Evolutionary conservation across 345 rosid species (phyloP).

Genomic region (Gynandropsis gynandra): DNA sequence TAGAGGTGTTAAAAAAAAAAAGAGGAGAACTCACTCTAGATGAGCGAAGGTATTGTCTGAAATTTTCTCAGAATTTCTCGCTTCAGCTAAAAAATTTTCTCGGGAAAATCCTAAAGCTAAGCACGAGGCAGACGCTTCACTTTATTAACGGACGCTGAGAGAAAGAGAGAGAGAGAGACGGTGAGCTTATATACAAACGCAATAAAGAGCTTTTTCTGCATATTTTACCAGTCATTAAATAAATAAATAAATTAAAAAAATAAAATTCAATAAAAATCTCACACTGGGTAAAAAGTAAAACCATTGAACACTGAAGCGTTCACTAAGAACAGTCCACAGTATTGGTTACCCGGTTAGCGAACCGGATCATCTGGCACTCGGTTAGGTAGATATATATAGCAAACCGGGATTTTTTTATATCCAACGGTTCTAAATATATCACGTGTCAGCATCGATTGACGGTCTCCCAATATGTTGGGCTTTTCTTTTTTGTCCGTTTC

Average conservation of each 20-base stretch:
- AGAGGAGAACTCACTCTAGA: constrained; percentile 19
- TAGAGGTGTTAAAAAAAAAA: background rate
- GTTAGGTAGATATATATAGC: background rate
- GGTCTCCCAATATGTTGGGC: constrained; percentile 19
- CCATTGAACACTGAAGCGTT: constrained; percentile 10
- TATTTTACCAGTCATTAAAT: constrained; percentile 22
- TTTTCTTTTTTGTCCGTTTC: constrained; percentile 19
- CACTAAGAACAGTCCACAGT: background rate
- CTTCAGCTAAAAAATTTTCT: constrained; percentile 18
- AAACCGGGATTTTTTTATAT: constrained; percentile 20
- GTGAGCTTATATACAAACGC: constrained; percentile 17
- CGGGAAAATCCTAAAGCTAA: constrained; percentile 25
- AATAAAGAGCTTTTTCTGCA: background rate
- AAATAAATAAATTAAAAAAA: background rate
- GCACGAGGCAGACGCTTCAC: constrained; percentile 28
- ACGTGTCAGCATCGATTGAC: constrained; percentile 4
- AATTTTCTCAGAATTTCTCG: constrained; percentile 3
- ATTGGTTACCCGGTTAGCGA: constrained; percentile 21
- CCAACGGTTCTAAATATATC: constrained; percentile 12
- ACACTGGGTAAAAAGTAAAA: constrained; percentile 12
- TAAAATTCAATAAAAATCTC: background rate
- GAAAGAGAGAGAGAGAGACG: constrained; percentile 19
- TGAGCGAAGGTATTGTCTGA: background rate
- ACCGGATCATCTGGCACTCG: too few species aligned
- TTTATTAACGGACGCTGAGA: constrained; percentile 18